phyloP scores from a whole-genome alignment of 495 filamentous ascomycete genomes.

The Annulohypoxylon bovei region DNA sequence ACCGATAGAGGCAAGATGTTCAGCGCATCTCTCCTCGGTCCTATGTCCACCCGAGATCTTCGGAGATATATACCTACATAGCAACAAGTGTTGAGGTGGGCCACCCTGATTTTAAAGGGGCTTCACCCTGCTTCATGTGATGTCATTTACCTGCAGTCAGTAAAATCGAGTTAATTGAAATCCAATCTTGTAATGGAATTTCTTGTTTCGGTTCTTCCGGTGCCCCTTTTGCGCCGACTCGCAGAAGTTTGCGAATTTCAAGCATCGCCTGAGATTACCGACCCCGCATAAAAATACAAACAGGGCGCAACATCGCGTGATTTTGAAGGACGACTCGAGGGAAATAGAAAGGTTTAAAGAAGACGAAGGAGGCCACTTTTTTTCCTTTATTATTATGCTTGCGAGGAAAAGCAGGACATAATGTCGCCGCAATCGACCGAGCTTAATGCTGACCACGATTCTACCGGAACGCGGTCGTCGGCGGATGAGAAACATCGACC shows the following conservation, averaged over 20 bases:
- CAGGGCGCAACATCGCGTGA: background rate
- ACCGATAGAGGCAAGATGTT: background rate
- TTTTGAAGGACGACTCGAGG: background rate
- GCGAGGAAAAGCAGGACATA: background rate
- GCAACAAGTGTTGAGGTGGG: constrained; percentile 22
- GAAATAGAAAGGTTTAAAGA: background rate
- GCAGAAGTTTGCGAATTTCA: constrained; percentile 12
- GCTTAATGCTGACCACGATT: background rate
- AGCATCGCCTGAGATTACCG: constrained; percentile 8
- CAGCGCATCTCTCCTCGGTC: background rate
- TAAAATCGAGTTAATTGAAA: constrained; percentile 6
- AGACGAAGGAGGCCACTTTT: background rate
- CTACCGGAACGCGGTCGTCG: background rate
- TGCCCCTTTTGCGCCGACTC: background rate
- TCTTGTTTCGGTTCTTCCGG: constrained; percentile 3
- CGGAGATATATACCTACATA: constrained; percentile 11
- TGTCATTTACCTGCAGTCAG: constrained; percentile 22
- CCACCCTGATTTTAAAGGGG: constrained; percentile 25
- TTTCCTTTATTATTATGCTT: background rate
- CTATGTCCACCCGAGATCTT: constrained; percentile 27
- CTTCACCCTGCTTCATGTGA: constrained; percentile 17
- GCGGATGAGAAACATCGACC: constrained; percentile 24
- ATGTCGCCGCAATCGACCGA: constrained; percentile 20
- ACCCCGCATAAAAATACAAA: constrained; percentile 19
- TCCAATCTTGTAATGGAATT: constrained; percentile 5